phyloP scores from a whole-genome alignment of 2,329 filamentous ascomycete species.

The Mariannaea elegans region DNA sequence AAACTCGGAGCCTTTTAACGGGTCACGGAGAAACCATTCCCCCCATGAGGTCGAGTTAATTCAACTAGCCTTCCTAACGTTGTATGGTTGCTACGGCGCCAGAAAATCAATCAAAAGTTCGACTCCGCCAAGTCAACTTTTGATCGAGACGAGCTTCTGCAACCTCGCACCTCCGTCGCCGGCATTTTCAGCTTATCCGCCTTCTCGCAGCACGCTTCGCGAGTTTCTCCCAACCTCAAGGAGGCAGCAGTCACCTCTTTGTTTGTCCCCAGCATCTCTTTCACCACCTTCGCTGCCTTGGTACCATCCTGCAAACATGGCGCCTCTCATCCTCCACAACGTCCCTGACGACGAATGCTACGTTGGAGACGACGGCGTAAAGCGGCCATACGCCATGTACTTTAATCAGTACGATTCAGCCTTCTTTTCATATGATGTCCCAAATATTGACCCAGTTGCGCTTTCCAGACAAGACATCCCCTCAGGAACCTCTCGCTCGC shows the following conservation, averaged over 20 bases:
- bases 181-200: background rate
- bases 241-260: background rate
- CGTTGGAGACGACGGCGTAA: conserved; percentile 70
- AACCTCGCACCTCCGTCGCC: conserved; percentile 6
- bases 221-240: background rate
- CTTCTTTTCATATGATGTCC: background rate
- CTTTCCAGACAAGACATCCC: conserved; percentile 61
- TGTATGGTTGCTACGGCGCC: conserved; percentile 19
- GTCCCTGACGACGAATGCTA: conserved; percentile 75
- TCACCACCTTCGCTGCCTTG: conserved; percentile 4
- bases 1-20: background rate
- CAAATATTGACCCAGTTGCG: conserved; percentile 12
- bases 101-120: conserved; percentile 19
- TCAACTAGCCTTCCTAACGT: background rate
- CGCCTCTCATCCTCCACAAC: conserved; percentile 73
- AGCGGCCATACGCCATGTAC: conserved; percentile 72
- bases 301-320: conserved; percentile 52
- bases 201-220: background rate
- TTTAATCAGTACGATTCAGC: conserved; percentile 64
- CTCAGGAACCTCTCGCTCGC: conserved; percentile 56
- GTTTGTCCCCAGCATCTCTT: background rate
- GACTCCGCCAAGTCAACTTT: conserved; percentile 6
- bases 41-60: background rate
- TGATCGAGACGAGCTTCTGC: conserved; percentile 1
- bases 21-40: conserved; percentile 10